Conservation (phyloP, 2,329 filamentous ascomycete species). For the Penicillium crustosum region DNA sequence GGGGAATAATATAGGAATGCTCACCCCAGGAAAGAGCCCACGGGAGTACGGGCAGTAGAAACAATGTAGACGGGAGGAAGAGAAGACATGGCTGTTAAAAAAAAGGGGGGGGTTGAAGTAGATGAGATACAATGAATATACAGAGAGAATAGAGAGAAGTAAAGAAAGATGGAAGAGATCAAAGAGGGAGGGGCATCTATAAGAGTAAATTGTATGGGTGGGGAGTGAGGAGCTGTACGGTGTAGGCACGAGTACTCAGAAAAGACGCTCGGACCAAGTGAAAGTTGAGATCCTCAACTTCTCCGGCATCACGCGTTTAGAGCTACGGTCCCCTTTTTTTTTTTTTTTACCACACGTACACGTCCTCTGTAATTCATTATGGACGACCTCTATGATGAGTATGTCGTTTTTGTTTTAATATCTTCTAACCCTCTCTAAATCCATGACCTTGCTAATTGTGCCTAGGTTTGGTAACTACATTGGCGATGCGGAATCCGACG, state of each 20-base stretch:
- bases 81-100: slow-evolving; percentile 61
- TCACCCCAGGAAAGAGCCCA: slow-evolving; percentile 93
- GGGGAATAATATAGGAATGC: slow-evolving; percentile 27
- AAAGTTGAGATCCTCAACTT: slow-evolving; percentile 24
- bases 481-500: slow-evolving; percentile 88
- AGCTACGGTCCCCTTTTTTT: slow-evolving; percentile 13
- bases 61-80: slow-evolving; percentile 94
- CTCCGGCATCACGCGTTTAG: slow-evolving; percentile 22
- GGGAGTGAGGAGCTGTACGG: slow-evolving; percentile 30
- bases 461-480: slow-evolving; percentile 95
- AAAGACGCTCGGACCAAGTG: slow-evolving; percentile 22
- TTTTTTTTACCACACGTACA: slow-evolving; percentile 24
- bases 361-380: slow-evolving; percentile 48
- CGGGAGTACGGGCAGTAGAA: slow-evolving; percentile 82
- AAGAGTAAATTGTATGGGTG: slow-evolving; percentile 10
- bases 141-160: background rate
- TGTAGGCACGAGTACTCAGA: slow-evolving; percentile 27
- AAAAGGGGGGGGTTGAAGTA: background rate
- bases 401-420: slow-evolving; percentile 26
- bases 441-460: slow-evolving; percentile 24
- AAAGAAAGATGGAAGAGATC: background rate
- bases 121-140: background rate
- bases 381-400: slow-evolving; percentile 99
- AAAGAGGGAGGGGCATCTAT: slow-evolving; percentile 11
- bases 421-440: slow-evolving; percentile 1